Conservation (phyloP, 768 basidiomycete species). For the Leccinum boreale region DNA sequence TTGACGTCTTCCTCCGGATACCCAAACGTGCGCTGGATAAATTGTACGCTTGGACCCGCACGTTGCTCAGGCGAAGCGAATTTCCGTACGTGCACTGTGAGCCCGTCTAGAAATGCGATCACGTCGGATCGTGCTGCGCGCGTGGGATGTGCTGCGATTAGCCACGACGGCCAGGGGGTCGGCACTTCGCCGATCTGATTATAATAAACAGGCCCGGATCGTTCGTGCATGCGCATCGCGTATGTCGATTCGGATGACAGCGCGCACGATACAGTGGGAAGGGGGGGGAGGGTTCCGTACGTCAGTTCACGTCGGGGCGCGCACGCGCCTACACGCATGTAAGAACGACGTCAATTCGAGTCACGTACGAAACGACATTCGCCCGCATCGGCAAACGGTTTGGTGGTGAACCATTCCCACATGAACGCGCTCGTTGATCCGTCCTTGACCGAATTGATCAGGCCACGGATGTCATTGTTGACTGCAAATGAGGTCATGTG, state of each 20-base stretch:
- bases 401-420: conserved; percentile 94
- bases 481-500: conserved; percentile 41
- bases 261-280: not conserved
- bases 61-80: conserved; percentile 65
- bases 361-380: conserved; percentile 76
- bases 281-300: not conserved
- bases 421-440: conserved; percentile 87
- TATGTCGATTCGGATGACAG: not conserved
- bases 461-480: conserved; percentile 75
- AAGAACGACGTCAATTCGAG: not conserved
- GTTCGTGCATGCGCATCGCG: not conserved
- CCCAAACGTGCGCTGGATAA: conserved; percentile 74
- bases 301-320: not conserved
- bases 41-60: conserved; percentile 59
- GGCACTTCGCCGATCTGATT: conserved; percentile 75
- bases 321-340: not conserved
- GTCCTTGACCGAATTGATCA: conserved; percentile 85
- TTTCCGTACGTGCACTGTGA: conserved; percentile 60
- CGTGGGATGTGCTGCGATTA: conserved; percentile 81
- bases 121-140: conserved; percentile 52
- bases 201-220: not conserved
- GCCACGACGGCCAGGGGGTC: conserved; percentile 97
- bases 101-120: conserved; percentile 54
- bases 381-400: conserved; percentile 75
- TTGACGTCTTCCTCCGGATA: conserved; percentile 81